Base-by-base conservation (phyloP, 2,329 filamentous ascomycete species). In the Aspergillus costaricaensis region DNA sequence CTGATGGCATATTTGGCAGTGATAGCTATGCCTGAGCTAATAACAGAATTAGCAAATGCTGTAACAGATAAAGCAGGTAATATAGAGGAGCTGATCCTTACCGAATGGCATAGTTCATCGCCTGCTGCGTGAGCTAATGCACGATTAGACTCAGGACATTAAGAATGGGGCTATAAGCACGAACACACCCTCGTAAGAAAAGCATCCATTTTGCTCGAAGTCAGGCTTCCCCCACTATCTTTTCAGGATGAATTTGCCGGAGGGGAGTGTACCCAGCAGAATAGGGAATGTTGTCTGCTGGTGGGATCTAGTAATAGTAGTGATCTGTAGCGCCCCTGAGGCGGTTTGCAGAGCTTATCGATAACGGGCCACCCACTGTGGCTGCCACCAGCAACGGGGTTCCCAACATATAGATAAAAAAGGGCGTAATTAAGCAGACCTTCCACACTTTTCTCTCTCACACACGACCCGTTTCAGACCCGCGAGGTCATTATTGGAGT, bases 41-140 rank as follows among this genome's bases (percentile, higher is more conserved):
- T 19, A 43, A 32, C 10, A 5, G 8, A 21, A 12, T 72, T 38
- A 68, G 60, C 41, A 47, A 43, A 30, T 43, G 57, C 51, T 44
- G n/a, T 19, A 15, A 19, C 15, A 12, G 19, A 1, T n/a, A 10
- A 51, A n/a, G 17, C 30, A 15, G 38, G 41, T 15, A n/a, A 25
- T 7, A 38, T 14, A 5, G 23, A 47, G 25, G 38, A 57, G 19
- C 38, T 53, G 9, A 43, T 36, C 64, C 54, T 56, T 73, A 78
- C 77, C 91, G 84, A 70, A 97, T 93, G 73, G 92, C 92, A 85
- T 95, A 96, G 79, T 92, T 96, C 84, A 96, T 89, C 53, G 91
- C 91, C 79, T 96, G 91, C 68, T 88, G 84, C 60, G 88, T 90
- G 67, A 88, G 79, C 85, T 88, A 63, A 56, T 54, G 57, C 47